Evolutionary conservation across 345 rosid genomes (phyloP), one percentile per base, ranked within the genome.

Genomic region (Moricandia moricandioides): DNA sequence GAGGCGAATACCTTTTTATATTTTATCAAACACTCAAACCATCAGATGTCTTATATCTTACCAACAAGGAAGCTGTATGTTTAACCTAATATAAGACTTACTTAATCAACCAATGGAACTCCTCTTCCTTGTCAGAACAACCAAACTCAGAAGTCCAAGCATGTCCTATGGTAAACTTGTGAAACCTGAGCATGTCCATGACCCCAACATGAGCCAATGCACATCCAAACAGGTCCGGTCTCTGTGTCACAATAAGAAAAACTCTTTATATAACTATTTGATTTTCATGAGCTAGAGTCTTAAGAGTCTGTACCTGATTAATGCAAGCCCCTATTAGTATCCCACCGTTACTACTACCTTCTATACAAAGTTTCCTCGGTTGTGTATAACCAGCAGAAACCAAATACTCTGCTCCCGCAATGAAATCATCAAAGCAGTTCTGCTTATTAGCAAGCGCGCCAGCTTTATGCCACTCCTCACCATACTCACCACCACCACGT

Each of bases 171-270:
- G 98, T 95, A 58, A 95, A 92, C 83, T 88, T 90, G 85, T 92
- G 99, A 70, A 95, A 92, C 49, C 98, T 84, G 33, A 95, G 87
- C 97, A 95, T 95, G 82, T 95, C 99, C 99, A 92, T 95, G 31
- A 95, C 99, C 43, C 99, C 99, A 29, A 95, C 99, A 80, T 90
- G 96, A 69, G 98, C 97, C 87, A 95, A 79, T 56, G 97, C 99
- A 80, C 99, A 95, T 17, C 99, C 98, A 64, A 90, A 95, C 52
- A 95, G 97, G 69, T 95, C 99, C 8, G 98, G 99, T 83, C 97
- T 89, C 99, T 94, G 87, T 68, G 57, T 58, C 30, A 2, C 12
- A 40, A 1, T 6, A 39, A 40, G 69, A 40, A 54, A 54, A 9
- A 27, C 1, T 6, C 8, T 65, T 51, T 60, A 72, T 54, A 17